Evolutionary conservation across 208 protist genomes (phyloP).

Genomic region (Crithidia thermophila): DNA sequence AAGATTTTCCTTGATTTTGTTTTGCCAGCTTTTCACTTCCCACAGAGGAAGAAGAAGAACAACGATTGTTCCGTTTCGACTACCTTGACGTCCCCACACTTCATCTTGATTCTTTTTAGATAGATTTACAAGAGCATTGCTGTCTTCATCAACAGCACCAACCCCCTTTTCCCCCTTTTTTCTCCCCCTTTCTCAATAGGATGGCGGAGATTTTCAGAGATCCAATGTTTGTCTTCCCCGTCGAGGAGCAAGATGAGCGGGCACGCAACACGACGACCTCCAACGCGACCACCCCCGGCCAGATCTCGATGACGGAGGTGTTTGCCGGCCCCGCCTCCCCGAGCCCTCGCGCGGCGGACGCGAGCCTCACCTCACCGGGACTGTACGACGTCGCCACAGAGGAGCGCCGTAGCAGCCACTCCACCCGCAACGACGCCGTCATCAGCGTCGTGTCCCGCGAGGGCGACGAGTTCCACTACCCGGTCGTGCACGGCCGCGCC

Average conservation of each 20-base stretch:
- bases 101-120: too few species aligned
- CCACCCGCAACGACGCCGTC: neutral
- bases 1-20: too few species aligned
- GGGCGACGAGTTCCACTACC: conserved; percentile 25
- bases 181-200: too few species aligned
- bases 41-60: neutral
- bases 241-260: neutral
- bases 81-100: too few species aligned
- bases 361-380: neutral
- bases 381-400: neutral
- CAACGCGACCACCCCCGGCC: neutral
- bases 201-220: conserved; percentile 3
- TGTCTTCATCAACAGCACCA: too few species aligned
- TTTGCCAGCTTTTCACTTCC: too few species aligned
- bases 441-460: conserved; percentile 24
- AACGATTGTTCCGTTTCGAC: neutral
- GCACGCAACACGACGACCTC: neutral
- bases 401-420: neutral
- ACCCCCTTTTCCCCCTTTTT: too few species aligned
- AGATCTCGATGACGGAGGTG: conserved; percentile 20
- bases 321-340: conserved; percentile 4
- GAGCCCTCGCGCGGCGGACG: neutral
- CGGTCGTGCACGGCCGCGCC: conserved; percentile 29
- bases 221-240: conserved; percentile 1
- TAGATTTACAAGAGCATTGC: too few species aligned